Evolutionary conservation across 108 stramenopile species (phyloP).

Genomic region (Nitzschia sp.): DNA sequence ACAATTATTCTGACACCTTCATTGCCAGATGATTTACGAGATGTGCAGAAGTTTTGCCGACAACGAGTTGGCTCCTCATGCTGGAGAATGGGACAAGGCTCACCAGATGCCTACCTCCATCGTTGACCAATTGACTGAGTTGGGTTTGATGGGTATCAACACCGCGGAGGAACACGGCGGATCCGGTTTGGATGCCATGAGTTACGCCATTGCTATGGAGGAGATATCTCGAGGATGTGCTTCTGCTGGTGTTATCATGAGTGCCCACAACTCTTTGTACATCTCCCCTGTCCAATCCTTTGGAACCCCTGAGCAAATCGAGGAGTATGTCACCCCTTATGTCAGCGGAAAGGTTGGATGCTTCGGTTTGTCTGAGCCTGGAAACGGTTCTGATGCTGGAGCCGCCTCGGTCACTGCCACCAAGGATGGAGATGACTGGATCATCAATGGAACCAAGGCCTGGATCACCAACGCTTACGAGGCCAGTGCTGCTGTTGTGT

Average conservation of each 20-base stretch:
- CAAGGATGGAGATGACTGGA: constrained; percentile 85
- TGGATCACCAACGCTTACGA: constrained; percentile 99
- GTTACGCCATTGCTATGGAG: constrained; percentile 98
- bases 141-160: constrained; percentile 97
- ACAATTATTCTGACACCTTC: not conserved
- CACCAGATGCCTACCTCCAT: constrained; percentile 76
- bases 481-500: constrained; percentile 88
- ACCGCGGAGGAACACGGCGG: constrained; percentile 78
- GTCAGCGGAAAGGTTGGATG: constrained; percentile 56
- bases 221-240: constrained; percentile 97
- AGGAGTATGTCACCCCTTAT: constrained; percentile 71
- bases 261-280: constrained; percentile 93
- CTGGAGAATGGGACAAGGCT: constrained; percentile 85
- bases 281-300: constrained; percentile 90
- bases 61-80: constrained; percentile 89
- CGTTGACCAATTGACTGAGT: constrained; percentile 70
- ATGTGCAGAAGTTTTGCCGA: constrained; percentile 96
- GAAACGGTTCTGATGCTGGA: constrained; percentile 91
- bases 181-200: constrained; percentile 88
- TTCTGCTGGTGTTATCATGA: constrained; percentile 94
- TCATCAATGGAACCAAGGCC: constrained; percentile 97
- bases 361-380: constrained; percentile 91
- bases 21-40: constrained; percentile 77
- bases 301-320: constrained; percentile 86
- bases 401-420: constrained; percentile 92